Evolutionary conservation across 139 green algal genomes (phyloP).

Genomic region (Picochlorum sp.): DNA sequence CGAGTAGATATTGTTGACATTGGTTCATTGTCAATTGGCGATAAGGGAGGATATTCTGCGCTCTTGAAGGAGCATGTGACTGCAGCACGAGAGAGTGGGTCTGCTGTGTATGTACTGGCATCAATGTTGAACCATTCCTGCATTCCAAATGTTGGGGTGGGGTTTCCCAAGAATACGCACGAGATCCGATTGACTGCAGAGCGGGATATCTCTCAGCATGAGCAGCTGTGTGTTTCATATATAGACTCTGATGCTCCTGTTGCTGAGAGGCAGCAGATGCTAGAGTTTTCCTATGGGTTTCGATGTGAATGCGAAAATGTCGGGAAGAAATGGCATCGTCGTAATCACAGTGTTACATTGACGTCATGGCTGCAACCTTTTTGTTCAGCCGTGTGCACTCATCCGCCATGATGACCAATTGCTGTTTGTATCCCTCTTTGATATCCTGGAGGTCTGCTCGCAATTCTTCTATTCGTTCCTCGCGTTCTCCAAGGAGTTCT

Average conservation of each 20-base stretch:
- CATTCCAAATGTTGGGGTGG: slow-evolving; percentile 40
- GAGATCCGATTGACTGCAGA: slow-evolving; percentile 17
- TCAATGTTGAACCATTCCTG: slow-evolving; percentile 61
- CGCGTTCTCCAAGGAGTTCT: slow-evolving; percentile 79
- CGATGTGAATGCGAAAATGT: slow-evolving; percentile 39
- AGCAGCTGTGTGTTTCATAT: slow-evolving; percentile 51
- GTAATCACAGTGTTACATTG: no score
- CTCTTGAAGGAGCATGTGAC: neutral
- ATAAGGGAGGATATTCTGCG: no score
- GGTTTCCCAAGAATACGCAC: slow-evolving; percentile 38
- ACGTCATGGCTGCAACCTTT: neutral
- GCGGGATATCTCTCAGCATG: slow-evolving; percentile 22
- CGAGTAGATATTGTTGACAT: slow-evolving; percentile 30
- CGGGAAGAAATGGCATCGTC: slow-evolving; percentile 13
- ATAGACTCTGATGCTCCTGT: slow-evolving; percentile 26
- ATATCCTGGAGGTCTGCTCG: slow-evolving; percentile 73
- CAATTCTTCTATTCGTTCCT: slow-evolving; percentile 87
- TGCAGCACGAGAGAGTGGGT: slow-evolving; percentile 21
- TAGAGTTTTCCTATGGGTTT: slow-evolving; percentile 49
- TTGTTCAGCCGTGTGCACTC: slow-evolving; percentile 15
- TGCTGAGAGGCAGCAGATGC: slow-evolving; percentile 10
- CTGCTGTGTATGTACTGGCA: slow-evolving; percentile 44
- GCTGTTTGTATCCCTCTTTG: slow-evolving; percentile 72
- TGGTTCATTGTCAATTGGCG: no score
- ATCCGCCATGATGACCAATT: slow-evolving; percentile 66